phyloP scores from a whole-genome alignment of 2,329 filamentous ascomycete genomes.

The Aspergillaceae sp. region DNA sequence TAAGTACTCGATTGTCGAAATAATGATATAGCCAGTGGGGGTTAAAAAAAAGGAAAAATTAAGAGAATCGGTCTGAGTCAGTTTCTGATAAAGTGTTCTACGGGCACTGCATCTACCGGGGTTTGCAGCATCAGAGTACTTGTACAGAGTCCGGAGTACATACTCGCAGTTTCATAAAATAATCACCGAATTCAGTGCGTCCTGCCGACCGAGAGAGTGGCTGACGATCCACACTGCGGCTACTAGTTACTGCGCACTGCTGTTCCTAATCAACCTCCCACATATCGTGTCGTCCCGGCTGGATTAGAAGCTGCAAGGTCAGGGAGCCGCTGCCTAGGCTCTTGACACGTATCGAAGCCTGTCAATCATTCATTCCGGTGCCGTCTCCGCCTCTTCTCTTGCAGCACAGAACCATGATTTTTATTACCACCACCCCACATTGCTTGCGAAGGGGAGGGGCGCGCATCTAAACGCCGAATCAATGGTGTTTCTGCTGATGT shows the following conservation, averaged over 20 bases:
- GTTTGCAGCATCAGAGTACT: slow-evolving; percentile 1
- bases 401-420: too few relatives aligned
- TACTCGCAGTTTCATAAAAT: not conserved
- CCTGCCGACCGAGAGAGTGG: not conserved
- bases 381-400: slow-evolving; percentile 3
- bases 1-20: not conserved
- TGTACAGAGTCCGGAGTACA: not conserved
- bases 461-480: too few relatives aligned
- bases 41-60: not conserved
- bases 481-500: not conserved
- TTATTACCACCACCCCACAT: too few relatives aligned
- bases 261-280: not conserved
- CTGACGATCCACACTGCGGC: slow-evolving; percentile 1
- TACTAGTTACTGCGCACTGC: not conserved
- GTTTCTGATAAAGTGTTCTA: not conserved
- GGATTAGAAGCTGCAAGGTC: slow-evolving; percentile 20
- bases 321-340: slow-evolving; percentile 19
- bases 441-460: too few relatives aligned
- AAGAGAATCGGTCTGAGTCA: not conserved
- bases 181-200: not conserved
- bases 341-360: slow-evolving; percentile 20
- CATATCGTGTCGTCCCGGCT: slow-evolving; percentile 3
- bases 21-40: too few relatives aligned
- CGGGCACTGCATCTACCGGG: not conserved
- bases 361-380: slow-evolving; percentile 11